Evolutionary conservation across 345 rosid genomes (phyloP).

Genomic region (Litchi chinensis): DNA sequence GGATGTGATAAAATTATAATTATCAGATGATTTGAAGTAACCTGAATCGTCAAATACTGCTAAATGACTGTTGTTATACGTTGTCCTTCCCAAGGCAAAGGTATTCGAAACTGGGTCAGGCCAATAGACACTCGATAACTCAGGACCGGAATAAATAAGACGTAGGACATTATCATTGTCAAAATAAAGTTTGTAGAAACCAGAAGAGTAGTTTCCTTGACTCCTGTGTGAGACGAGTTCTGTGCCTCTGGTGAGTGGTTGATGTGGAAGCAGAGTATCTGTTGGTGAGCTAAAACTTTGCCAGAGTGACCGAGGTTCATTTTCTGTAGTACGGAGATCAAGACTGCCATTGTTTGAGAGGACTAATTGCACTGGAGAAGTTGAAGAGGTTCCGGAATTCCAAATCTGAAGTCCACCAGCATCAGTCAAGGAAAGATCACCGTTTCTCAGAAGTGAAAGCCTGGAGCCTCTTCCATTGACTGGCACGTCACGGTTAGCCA

Average conservation of each 20-base stretch:
- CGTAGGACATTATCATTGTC: slow-evolving; percentile 40
- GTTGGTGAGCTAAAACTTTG: slow-evolving; percentile 45
- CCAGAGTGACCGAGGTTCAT: slow-evolving; percentile 10
- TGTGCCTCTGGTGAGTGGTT: slow-evolving; percentile 30
- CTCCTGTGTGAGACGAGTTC: slow-evolving; percentile 35
- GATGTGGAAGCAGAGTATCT: slow-evolving; percentile 43
- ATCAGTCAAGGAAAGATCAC: slow-evolving; percentile 25
- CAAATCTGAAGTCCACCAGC: slow-evolving; percentile 18
- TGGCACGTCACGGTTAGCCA: slow-evolving; percentile 45
- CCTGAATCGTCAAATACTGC: slow-evolving; percentile 29
- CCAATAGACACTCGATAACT: slow-evolving; percentile 38
- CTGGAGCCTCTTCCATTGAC: slow-evolving; percentile 45
- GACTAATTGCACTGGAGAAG: neutral
- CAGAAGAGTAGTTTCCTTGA: slow-evolving; percentile 35
- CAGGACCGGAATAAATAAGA: slow-evolving; percentile 30
- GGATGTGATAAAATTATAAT: slow-evolving; percentile 1
- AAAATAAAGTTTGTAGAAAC: slow-evolving; percentile 32
- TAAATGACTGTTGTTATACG: slow-evolving; percentile 26
- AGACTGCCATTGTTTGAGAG: slow-evolving; percentile 43
- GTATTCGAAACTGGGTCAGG: slow-evolving; percentile 16
- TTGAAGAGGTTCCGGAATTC: slow-evolving; percentile 1
- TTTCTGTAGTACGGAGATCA: slow-evolving; percentile 12
- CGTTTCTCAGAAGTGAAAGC: slow-evolving; percentile 22
- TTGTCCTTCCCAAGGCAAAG: slow-evolving; percentile 22
- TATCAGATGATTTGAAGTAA: slow-evolving; percentile 33